These are phyloP conservation scores for Leishmania guyanensis DNA, from an alignment of 208 protist genomes.

Conservation along the genomic window DNA sequence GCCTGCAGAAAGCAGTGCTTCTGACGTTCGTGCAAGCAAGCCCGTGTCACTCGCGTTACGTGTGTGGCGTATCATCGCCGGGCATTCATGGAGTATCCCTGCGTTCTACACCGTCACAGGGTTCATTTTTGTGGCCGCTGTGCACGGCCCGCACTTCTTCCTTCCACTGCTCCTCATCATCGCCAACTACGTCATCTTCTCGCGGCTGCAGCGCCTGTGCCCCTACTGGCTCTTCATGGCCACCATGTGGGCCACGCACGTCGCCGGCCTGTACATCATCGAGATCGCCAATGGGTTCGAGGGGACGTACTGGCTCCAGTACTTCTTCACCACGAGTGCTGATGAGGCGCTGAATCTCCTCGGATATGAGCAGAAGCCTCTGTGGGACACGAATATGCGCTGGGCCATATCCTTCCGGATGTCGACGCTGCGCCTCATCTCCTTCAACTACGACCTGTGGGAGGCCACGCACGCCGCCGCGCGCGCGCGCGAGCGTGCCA, in stretches of 20 bases:
- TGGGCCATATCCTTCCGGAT: constrained; percentile 84
- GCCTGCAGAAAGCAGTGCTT: too few relatives aligned
- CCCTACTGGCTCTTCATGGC: constrained; percentile 47
- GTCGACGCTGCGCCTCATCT: constrained; percentile 82
- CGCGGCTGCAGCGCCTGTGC: constrained; percentile 46
- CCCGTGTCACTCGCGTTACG: too few relatives aligned
- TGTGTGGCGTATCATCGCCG: too few relatives aligned
- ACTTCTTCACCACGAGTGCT: neutral
- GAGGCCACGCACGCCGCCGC: constrained; percentile 30
- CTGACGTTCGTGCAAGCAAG: too few relatives aligned
- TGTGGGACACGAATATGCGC: constrained; percentile 25
- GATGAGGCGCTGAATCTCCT: neutral
- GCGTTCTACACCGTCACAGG: constrained; percentile 31
- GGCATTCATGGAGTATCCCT: neutral
- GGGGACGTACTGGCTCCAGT: constrained; percentile 32
- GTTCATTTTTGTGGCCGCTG: constrained; percentile 25
- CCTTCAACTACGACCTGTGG: constrained; percentile 70
- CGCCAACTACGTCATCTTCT: constrained; percentile 45
- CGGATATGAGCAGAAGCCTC: constrained; percentile 1
- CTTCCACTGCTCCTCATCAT: constrained; percentile 28
- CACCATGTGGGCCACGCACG: constrained; percentile 54
- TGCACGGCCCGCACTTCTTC: constrained; percentile 39
- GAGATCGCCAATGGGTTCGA: constrained; percentile 32
- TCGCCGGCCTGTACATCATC: constrained; percentile 44
- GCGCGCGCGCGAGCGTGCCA: constrained; percentile 27